These are phyloP conservation scores for Coriolopsis trogii DNA, from an alignment of 1,284 basidiomycete species.

Conservation along the genomic window DNA sequence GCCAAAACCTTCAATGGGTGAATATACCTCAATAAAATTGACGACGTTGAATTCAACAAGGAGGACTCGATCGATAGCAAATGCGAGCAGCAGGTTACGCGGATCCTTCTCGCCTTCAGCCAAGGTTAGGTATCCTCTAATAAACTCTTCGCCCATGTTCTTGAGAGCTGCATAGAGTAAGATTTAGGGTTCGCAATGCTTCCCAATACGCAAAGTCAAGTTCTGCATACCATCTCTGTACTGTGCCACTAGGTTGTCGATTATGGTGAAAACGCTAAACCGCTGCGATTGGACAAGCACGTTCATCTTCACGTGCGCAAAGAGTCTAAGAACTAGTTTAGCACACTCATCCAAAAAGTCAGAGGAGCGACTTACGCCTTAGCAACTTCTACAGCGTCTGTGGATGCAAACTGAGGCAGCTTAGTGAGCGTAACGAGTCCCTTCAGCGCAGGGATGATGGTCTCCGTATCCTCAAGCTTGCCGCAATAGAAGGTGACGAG, in stretches of 20 bases:
- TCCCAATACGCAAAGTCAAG: too few relatives aligned
- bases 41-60: conserved; percentile 87
- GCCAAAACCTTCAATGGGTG: neutral
- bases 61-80: conserved; percentile 85
- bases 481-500: conserved; percentile 83
- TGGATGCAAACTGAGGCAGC: conserved; percentile 69
- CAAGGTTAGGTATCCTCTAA: conserved; percentile 77
- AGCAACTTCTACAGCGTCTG: conserved; percentile 70
- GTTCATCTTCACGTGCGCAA: conserved; percentile 81
- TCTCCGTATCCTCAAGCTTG: conserved; percentile 86
- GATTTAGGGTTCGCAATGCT: too few relatives aligned
- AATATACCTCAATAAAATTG: conserved; percentile 70
- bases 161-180: too few relatives aligned
- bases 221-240: conserved; percentile 67
- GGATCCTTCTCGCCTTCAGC: conserved; percentile 98
- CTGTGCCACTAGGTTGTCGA: conserved; percentile 79
- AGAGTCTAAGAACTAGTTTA: conserved; percentile 54
- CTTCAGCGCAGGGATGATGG: conserved; percentile 75
- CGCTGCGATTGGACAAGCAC: conserved; percentile 83
- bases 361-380: conserved; percentile 57
- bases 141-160: conserved; percentile 70
- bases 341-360: neutral
- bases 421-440: conserved; percentile 73
- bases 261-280: conserved; percentile 79
- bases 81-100: conserved; percentile 89